phyloP scores from a whole-genome alignment of 2,329 filamentous ascomycete genomes.

The Microdochium paspali region DNA sequence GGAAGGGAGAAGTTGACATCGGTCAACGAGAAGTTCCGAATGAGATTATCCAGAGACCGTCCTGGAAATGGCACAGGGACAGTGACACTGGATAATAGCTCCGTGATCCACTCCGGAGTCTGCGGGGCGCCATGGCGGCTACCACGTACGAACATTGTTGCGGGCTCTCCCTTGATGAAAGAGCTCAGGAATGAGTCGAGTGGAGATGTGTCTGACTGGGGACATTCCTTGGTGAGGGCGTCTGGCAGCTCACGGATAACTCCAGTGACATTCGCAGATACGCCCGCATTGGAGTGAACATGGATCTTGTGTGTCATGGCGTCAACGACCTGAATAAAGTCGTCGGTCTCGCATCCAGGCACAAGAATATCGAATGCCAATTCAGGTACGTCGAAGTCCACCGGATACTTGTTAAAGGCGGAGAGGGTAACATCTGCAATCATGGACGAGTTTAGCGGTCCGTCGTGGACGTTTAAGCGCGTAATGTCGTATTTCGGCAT shows the following conservation, averaged over 20 bases:
- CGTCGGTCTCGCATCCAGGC: slow-evolving; percentile 63
- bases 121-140: slow-evolving; percentile 54
- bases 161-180: slow-evolving; percentile 73
- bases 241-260: slow-evolving; percentile 66
- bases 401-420: slow-evolving; percentile 67
- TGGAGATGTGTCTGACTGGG: slow-evolving; percentile 68
- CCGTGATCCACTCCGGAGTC: slow-evolving; percentile 74
- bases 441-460: slow-evolving; percentile 52
- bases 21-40: slow-evolving; percentile 79
- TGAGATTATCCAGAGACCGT: slow-evolving; percentile 68
- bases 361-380: slow-evolving; percentile 81
- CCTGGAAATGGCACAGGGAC: slow-evolving; percentile 80
- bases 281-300: slow-evolving; percentile 57
- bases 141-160: slow-evolving; percentile 76
- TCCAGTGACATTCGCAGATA: slow-evolving; percentile 62
- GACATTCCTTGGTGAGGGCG: slow-evolving; percentile 63
- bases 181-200: slow-evolving; percentile 72
- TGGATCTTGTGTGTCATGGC: slow-evolving; percentile 59
- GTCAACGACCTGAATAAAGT: slow-evolving; percentile 72
- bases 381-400: slow-evolving; percentile 67
- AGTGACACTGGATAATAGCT: slow-evolving; percentile 72
- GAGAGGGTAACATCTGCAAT: slow-evolving; percentile 69
- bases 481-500: slow-evolving; percentile 79
- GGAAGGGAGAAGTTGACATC: slow-evolving; percentile 83
- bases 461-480: slow-evolving; percentile 70